A percentile compares a stretch with the other conserved stretches of the same genome.
Evolutionary conservation across 306 rosid species (phyloP).

Genomic region (Acacia melanoxylon): DNA sequence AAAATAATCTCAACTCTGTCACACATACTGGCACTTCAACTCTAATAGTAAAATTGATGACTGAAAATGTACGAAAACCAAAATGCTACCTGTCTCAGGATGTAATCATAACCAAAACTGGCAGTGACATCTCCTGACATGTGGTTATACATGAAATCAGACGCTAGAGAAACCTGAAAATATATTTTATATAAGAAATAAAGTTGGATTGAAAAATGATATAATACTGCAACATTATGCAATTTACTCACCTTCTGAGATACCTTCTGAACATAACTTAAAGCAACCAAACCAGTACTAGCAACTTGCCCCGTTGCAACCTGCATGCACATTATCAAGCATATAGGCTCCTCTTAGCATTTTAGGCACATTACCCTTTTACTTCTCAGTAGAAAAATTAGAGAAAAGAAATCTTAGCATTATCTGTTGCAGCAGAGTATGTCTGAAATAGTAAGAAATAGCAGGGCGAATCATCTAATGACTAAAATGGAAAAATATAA

Average conservation of each 20-base stretch:
- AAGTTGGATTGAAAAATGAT: not conserved
- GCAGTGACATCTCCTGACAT: conserved; percentile 83
- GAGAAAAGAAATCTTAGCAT: conserved; percentile 15
- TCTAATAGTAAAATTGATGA: not conserved
- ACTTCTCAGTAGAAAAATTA: not conserved
- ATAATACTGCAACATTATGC: not conserved
- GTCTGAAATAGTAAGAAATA: not conserved
- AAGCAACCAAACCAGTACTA: conserved; percentile 87
- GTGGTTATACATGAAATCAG: conserved; percentile 92
- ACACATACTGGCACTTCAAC: not conserved
- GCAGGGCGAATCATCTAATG: not conserved
- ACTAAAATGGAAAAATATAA: not conserved
- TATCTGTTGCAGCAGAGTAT: not conserved
- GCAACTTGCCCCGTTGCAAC: conserved; percentile 97
- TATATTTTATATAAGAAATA: conserved; percentile 5
- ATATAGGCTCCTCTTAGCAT: not conserved
- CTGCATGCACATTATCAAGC: conserved; percentile 42
- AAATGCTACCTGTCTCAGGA: conserved; percentile 80
- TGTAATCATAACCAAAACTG: conserved; percentile 91
- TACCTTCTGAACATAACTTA: conserved; percentile 95
- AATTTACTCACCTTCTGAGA: conserved; percentile 78
- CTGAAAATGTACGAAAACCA: conserved; percentile 16
- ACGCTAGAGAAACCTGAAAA: conserved; percentile 81
- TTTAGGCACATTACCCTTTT: not conserved
- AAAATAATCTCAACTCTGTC: conserved; percentile 11